Base-by-base conservation (phyloP, 192 early-diverging fungal species). In the Chytriomyces confervae region DNA sequence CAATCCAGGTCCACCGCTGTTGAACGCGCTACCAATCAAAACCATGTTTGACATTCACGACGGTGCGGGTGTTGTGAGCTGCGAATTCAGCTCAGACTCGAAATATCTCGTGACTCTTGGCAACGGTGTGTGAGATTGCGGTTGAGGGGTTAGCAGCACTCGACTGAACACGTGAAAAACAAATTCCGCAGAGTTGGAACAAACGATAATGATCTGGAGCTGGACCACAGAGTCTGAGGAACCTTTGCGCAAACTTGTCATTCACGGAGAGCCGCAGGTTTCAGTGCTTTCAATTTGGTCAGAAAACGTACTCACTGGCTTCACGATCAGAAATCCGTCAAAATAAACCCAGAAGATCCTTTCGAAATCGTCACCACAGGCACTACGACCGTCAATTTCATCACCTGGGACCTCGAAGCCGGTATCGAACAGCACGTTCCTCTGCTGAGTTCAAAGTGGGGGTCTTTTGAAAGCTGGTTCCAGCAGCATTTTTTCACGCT, bases 81-180 rank as follows among this genome's bases (percentile, higher is more conserved):
- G 72, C 29, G 84, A 80, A 49, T 90, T 91, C 66, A 83, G 86
- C 8, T 10, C 18, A 3, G 88, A 91, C 69, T 36, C 63, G 16
- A 83, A 80, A 73, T 87, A 87, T 70, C 48, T 91, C 10, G 64
- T 89, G n/a, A 85, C 89, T 5, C 74, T 90, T 50, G 89, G 89
- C 53, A 74, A 77, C 71, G 88, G 88, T 89, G 77, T 7, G 60
- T 67, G 13, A 73, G 23, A 6, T 62, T 60, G 18, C 1, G 27
- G n/a, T 23, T 50, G 50, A 8, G 27, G 23, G 61, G 3, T 24
- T 36, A 24, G 66, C 62, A 24, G 66, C 62, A 36, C 61, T 36
- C 1, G 27, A 7, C 66, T 43, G 23, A 47, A 49, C 36, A n/a
- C 63, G 0, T 45, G 2, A 2, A 61, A 63, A 9, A 18, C 66